Conservation (phyloP, 2,329 filamentous ascomycete species). For the Fulvia fulva region DNA sequence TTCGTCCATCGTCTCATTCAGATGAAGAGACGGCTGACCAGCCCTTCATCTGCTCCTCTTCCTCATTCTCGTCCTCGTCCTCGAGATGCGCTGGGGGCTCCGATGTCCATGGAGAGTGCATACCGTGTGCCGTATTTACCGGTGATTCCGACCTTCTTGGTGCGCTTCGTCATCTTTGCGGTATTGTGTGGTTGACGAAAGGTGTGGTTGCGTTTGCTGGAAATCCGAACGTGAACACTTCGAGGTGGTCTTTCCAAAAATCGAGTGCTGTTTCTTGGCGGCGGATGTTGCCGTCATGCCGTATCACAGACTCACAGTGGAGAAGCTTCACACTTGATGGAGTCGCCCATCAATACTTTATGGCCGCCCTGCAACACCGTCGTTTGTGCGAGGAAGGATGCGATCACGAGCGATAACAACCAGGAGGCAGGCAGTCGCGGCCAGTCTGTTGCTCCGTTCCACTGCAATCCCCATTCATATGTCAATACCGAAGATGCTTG, state of each 20-base stretch:
- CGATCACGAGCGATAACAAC: not conserved
- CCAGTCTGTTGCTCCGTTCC: not conserved
- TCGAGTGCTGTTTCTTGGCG: too few relatives aligned
- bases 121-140: constrained; percentile 98
- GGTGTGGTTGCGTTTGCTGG: constrained; percentile 5
- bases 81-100: constrained; percentile 1
- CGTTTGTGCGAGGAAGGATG: not conserved
- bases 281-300: too few relatives aligned
- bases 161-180: constrained; percentile 86
- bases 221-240: not conserved
- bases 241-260: too few relatives aligned
- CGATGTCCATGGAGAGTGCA: constrained; percentile 35
- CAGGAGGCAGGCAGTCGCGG: not conserved
- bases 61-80: not conserved
- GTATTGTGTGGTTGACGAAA: constrained; percentile 22
- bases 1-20: not conserved
- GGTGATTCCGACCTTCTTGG: constrained; percentile 98
- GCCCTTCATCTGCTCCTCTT: not conserved
- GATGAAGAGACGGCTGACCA: not conserved
- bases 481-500: not conserved
- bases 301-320: too few relatives aligned
- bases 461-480: not conserved
- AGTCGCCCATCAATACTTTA: too few relatives aligned
- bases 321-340: too few relatives aligned
- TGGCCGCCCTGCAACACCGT: not conserved